Evolutionary conservation across 441 rosid species (phyloP).

Genomic region (Cnidoscolus chayamansa): DNA sequence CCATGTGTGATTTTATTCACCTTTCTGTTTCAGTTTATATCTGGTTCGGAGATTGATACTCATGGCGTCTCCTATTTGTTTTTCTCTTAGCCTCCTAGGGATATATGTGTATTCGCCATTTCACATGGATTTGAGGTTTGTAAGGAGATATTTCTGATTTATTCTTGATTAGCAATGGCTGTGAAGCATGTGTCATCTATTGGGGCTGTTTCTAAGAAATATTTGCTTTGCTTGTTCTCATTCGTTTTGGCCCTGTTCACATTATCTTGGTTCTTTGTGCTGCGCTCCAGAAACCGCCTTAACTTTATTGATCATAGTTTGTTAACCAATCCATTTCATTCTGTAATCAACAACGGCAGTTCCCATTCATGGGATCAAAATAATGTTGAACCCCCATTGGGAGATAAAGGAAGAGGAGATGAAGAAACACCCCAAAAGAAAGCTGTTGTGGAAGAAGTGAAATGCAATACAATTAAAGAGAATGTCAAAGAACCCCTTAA

Average conservation of each 20-base stretch:
- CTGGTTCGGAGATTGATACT: neutral
- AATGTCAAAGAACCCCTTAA: slow-evolving; percentile 41
- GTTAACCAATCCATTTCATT: slow-evolving; percentile 30
- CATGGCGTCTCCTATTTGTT: neutral
- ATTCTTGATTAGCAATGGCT: slow-evolving; percentile 41
- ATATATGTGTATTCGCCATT: neutral
- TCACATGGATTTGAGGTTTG: slow-evolving; percentile 4
- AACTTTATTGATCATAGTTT: slow-evolving; percentile 38
- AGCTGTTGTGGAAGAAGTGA: slow-evolving; percentile 27
- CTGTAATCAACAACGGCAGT: slow-evolving; percentile 31
- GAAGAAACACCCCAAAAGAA: slow-evolving; percentile 24
- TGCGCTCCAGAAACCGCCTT: slow-evolving; percentile 54
- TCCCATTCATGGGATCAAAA: slow-evolving; percentile 15
- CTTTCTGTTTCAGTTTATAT: neutral
- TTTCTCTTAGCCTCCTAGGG: too few relatives aligned
- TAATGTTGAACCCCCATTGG: slow-evolving; percentile 28
- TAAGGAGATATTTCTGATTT: slow-evolving; percentile 22
- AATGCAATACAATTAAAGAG: slow-evolving; percentile 21
- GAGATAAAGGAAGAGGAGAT: slow-evolving; percentile 23
- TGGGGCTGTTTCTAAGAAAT: slow-evolving; percentile 45
- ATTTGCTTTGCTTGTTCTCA: slow-evolving; percentile 48
- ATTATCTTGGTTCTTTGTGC: slow-evolving; percentile 68
- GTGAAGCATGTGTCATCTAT: slow-evolving; percentile 46
- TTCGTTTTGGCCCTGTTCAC: slow-evolving; percentile 46
- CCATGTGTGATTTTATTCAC: neutral